A percentile compares a stretch with the other conserved stretches of the same genome.
Evolutionary conservation across 352 stramenopile genomes (phyloP).

Genomic region (Pythium brachiatum): DNA sequence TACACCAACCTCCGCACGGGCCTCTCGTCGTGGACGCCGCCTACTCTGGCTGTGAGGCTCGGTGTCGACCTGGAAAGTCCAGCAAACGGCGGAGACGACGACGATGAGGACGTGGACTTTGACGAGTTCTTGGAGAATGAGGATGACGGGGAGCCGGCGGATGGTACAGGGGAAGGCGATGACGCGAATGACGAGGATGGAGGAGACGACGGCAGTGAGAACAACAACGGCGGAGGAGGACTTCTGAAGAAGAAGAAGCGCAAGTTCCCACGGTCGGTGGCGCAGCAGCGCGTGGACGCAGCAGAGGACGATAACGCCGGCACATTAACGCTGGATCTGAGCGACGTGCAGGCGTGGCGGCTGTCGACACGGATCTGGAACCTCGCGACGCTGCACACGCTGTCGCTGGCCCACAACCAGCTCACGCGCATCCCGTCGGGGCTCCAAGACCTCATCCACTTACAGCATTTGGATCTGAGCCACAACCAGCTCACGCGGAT

Average conservation of each 20-base stretch:
- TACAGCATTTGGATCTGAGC: conserved; percentile 58
- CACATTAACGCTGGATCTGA: conserved; percentile 41
- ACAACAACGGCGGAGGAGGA: conserved; percentile 4
- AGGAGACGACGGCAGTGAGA: conserved; percentile 18
- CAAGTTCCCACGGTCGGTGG: conserved; percentile 50
- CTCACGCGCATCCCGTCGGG: conserved; percentile 62
- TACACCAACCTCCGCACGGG: conserved; percentile 46
- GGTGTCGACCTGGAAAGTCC: conserved; percentile 23
- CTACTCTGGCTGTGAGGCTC: conserved; percentile 36
- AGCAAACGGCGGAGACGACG: conserved; percentile 21
- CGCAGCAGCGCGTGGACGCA: conserved; percentile 50
- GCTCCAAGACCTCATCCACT: conserved; percentile 58
- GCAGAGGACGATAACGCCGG: conserved; percentile 38
- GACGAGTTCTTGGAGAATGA: conserved; percentile 31
- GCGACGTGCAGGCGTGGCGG: conserved; percentile 42
- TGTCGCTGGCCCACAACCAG: conserved; percentile 51
- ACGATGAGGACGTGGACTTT: conserved; percentile 41
- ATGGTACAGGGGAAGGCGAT: conserved; percentile 21
- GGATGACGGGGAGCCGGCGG: conserved; percentile 23
- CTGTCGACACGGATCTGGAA: conserved; percentile 75
- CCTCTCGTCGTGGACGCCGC: conserved; percentile 38
- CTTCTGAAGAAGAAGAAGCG: conserved; percentile 27
- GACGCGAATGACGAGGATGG: conserved; percentile 20
- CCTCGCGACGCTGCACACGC: conserved; percentile 36
- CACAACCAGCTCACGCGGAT: conserved; percentile 56